These are phyloP conservation scores for Xylaria sp. DNA, from an alignment of 2,329 filamentous ascomycete species.

Conservation along the genomic window DNA sequence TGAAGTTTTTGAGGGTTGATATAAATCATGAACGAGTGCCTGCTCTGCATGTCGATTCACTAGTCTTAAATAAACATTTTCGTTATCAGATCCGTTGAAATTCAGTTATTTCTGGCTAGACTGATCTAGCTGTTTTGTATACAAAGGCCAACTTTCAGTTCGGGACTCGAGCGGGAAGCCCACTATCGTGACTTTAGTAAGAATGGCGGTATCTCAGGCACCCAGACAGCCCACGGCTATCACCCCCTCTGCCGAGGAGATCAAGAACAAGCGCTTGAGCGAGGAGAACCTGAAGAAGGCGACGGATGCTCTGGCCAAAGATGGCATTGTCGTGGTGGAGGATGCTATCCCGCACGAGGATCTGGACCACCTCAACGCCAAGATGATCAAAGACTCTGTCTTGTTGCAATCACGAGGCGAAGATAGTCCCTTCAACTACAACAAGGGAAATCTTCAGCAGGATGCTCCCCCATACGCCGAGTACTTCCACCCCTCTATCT, in stretches of 20 bases:
- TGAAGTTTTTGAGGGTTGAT: slow-evolving; percentile 1
- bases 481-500: slow-evolving; percentile 62
- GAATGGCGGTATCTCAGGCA: slow-evolving; percentile 30
- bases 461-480: slow-evolving; percentile 63
- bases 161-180: neutral
- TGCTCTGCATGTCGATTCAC: slow-evolving; percentile 14
- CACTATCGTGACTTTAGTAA: slow-evolving; percentile 2
- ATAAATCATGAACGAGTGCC: slow-evolving; percentile 28
- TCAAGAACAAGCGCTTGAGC: slow-evolving; percentile 52
- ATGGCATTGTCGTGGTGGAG: slow-evolving; percentile 67
- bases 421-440: slow-evolving; percentile 71
- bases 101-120: neutral
- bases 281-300: slow-evolving; percentile 65
- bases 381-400: slow-evolving; percentile 68
- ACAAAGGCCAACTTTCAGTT: neutral
- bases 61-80: slow-evolving; percentile 12
- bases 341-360: slow-evolving; percentile 61
- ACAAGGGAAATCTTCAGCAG: slow-evolving; percentile 70
- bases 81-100: slow-evolving; percentile 27
- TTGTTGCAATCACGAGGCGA: slow-evolving; percentile 61
- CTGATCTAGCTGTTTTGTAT: slow-evolving; percentile 7
- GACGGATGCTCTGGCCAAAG: slow-evolving; percentile 60
- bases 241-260: slow-evolving; percentile 50
- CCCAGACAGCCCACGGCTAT: slow-evolving; percentile 40
- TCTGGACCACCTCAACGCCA: slow-evolving; percentile 65